phyloP scores from a whole-genome alignment of 139 green algal species.

The Pleodorina starrii region DNA sequence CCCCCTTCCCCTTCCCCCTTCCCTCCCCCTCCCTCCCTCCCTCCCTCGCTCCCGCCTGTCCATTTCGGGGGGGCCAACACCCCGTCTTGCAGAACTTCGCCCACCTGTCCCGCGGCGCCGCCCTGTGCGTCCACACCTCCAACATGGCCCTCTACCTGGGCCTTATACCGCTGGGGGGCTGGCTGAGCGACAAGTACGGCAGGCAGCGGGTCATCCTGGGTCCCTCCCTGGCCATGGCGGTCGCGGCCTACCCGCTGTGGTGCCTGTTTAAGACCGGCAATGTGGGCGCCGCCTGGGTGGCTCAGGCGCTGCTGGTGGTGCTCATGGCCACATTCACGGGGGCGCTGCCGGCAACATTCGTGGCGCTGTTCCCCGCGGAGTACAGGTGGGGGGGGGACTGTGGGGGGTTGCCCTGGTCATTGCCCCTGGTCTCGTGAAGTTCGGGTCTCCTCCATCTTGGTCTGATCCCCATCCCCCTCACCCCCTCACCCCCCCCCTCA shows the following conservation, averaged over 20 bases:
- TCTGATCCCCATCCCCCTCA: too few species aligned
- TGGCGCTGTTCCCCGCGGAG: conserved; percentile 53
- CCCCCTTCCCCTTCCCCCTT: too few species aligned
- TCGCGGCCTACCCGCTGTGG: conserved; percentile 56
- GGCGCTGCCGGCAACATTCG: conserved; percentile 55
- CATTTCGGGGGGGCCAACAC: too few species aligned
- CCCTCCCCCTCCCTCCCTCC: background rate
- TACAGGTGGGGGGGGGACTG: conserved; percentile 10
- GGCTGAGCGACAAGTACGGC: conserved; percentile 54
- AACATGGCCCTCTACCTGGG: conserved; percentile 63
- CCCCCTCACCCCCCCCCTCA: too few species aligned
- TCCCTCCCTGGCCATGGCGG: conserved; percentile 20
- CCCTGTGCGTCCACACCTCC: conserved; percentile 49
- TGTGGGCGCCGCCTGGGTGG: conserved; percentile 11
- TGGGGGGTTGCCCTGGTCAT: background rate
- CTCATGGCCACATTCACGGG: conserved; percentile 56
- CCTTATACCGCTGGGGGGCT: conserved; percentile 54
- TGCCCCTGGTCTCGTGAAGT: background rate
- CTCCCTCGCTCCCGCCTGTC: background rate
- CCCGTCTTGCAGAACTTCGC: conserved; percentile 35
- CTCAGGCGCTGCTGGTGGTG: conserved; percentile 17
- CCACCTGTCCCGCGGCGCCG: conserved; percentile 1
- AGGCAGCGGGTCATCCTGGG: conserved; percentile 20
- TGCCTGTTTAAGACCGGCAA: conserved; percentile 28
- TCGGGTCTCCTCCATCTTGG: background rate